phyloP scores from a whole-genome alignment of 176 grass and related monocot species.

The Oryza meyeriana region DNA sequence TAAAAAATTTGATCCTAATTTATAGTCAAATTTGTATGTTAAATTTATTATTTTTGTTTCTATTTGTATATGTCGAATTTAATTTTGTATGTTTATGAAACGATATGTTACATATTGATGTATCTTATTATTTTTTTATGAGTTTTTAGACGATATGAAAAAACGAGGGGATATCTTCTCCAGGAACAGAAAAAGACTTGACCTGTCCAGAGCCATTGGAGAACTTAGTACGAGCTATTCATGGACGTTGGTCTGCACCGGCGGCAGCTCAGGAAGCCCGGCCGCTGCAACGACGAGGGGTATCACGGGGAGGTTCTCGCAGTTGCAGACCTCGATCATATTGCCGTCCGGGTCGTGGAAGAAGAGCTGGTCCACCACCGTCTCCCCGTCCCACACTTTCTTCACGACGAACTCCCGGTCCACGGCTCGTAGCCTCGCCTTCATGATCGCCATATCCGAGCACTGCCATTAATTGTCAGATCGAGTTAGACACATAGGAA shows the following conservation, averaged over 20 bases:
- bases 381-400: constrained; percentile 41
- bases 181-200: too few relatives aligned
- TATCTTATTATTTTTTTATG: too few relatives aligned
- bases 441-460: constrained; percentile 37
- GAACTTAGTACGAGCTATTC: neutral
- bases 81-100: too few relatives aligned
- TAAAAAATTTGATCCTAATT: too few relatives aligned
- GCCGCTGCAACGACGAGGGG: neutral
- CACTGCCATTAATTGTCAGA: constrained; percentile 46
- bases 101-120: too few relatives aligned
- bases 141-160: too few relatives aligned
- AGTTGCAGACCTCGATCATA: constrained; percentile 80
- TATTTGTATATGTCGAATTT: too few relatives aligned
- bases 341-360: constrained; percentile 83
- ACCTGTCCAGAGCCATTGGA: neutral
- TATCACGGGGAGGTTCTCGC: constrained; percentile 61
- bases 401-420: constrained; percentile 39
- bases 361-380: constrained; percentile 73
- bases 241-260: neutral
- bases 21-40: too few relatives aligned
- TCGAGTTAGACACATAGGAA: neutral
- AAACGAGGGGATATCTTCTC: too few relatives aligned
- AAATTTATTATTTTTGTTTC: too few relatives aligned
- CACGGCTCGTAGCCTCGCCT: constrained; percentile 39
- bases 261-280: neutral